Percentiles rank a stretch among this genome's conserved stretches.
These are phyloP conservation scores for Penicillium nucicola DNA, from an alignment of 495 filamentous ascomycete genomes.

Conservation along the genomic window DNA sequence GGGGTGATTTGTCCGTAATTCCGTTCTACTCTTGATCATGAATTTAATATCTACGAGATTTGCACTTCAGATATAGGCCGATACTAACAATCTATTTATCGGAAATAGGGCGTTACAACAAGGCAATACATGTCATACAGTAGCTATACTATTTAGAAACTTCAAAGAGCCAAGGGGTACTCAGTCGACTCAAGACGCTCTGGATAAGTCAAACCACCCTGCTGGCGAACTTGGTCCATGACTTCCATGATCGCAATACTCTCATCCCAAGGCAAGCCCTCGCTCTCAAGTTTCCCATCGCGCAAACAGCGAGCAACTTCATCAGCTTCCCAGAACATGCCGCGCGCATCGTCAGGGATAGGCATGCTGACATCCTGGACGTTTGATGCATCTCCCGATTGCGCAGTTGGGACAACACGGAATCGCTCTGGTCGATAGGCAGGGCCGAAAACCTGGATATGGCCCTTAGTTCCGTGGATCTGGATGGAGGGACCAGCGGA, in stretches of 20 bases:
- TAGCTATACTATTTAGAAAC: too few species aligned
- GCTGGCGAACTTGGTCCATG: conserved; percentile 84
- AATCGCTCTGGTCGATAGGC: conserved; percentile 69
- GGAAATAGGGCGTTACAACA: too few species aligned
- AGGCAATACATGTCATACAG: too few species aligned
- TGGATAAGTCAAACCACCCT: conserved; percentile 76
- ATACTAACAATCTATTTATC: too few species aligned
- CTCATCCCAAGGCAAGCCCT: conserved; percentile 70
- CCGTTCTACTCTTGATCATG: too few species aligned
- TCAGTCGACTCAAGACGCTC: conserved; percentile 76
- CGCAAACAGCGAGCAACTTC: conserved; percentile 78
- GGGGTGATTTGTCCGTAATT: too few species aligned
- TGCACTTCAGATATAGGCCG: too few species aligned
- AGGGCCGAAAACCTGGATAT: conserved; percentile 77
- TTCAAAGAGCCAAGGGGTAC: conserved; percentile 38
- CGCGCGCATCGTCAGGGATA: conserved; percentile 67
- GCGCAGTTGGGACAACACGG: conserved; percentile 50
- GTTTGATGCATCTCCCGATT: conserved; percentile 59
- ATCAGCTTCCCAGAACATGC: conserved; percentile 96
- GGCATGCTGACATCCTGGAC: conserved; percentile 10
- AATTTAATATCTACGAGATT: too few species aligned
- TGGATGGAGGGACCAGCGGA: conserved; percentile 65
- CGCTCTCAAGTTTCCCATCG: conserved; percentile 79
- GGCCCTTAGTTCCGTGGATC: conserved; percentile 82
- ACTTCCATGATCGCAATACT: conserved; percentile 89